A percentile compares a stretch with the other conserved stretches of the same genome.
phyloP scores from a whole-genome alignment of 352 stramenopile genomes.

The Globisporangium cystogenes region DNA sequence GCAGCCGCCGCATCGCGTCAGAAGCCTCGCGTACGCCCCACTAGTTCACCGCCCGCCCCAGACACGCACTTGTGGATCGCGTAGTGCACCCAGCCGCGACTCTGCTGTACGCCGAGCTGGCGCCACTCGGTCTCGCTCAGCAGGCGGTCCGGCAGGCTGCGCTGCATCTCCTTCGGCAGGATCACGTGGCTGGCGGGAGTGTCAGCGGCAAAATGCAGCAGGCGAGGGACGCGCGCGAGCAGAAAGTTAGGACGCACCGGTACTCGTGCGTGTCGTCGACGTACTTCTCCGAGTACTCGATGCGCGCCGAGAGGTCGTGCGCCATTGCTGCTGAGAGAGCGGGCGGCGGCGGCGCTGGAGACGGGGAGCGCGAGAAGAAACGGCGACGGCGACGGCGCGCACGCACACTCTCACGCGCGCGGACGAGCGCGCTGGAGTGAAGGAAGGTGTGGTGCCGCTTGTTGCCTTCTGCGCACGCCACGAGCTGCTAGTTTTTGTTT shows the following conservation, averaged over 20 bases:
- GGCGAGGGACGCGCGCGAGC: neutral
- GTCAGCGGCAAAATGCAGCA: slow-evolving; percentile 2
- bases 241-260: slow-evolving; percentile 66
- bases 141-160: slow-evolving; percentile 93
- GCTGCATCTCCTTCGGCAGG: slow-evolving; percentile 97
- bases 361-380: neutral
- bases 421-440: neutral
- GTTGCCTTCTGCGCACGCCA: slow-evolving; percentile 3
- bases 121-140: slow-evolving; percentile 97
- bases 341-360: neutral
- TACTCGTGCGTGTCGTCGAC: slow-evolving; percentile 93
- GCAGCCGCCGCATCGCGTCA: neutral
- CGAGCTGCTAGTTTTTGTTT: no score
- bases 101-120: slow-evolving; percentile 97
- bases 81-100: slow-evolving; percentile 98
- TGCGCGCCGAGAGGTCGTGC: slow-evolving; percentile 85
- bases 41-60: no score
- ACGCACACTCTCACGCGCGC: neutral
- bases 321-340: slow-evolving; percentile 33
- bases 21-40: neutral
- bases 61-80: slow-evolving; percentile 94
- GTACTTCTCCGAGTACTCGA: slow-evolving; percentile 96
- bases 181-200: slow-evolving; percentile 87
- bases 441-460: slow-evolving; percentile 3
- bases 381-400: no score